Evolutionary conservation across 768 basidiomycete species (phyloP), one percentile per base, ranked within the genome.

Genomic region (Tylopilus subfusipes): DNA sequence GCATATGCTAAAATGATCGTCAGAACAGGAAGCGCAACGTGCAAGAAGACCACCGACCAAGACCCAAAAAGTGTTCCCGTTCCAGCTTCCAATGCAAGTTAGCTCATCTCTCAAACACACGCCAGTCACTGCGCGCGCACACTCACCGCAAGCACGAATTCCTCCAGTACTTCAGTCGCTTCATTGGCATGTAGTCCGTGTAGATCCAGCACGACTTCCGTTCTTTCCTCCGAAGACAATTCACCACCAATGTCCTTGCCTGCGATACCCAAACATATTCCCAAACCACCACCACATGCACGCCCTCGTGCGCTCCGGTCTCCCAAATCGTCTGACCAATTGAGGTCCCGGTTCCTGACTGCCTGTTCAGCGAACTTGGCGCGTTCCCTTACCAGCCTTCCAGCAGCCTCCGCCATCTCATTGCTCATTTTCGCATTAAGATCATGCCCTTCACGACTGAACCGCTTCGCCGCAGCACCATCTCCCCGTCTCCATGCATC

Each of bases 401-500:
- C 77, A 2, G 97, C 97, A 6, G 96, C 93, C 30, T 82, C 80
- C 10, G 81, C 79, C 79, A 93, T 91, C 75, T 98, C 97, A 24
- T 72, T 75, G 40, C 83, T 77, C 92, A 99, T 97, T 71, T 90
- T 90, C 40, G 82, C 84, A 64, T 98, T 98, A 55, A 97, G 74
- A 39, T 96, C 93, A 62, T 96, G 91, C 1, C 94, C 97, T 65
- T 98, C 95, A 39, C 91, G 78, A 58, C 88, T 91, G 74, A 96
- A 98, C 44, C 93, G 78, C 72, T 98, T 97, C 34, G 97, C 97
- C 1, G 90, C 88, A 0, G 95, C 93, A 3, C 96, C 96, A 61
- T 99, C 97, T 1, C 96, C 95, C 2, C 93, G 81, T 51, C 92
- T 80, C 91, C 93, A 99, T 4, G 95, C 93, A 63, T 97, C 94